phyloP scores from a whole-genome alignment of 2,329 filamentous ascomycete species.

The Aspergillus luchuensis region DNA sequence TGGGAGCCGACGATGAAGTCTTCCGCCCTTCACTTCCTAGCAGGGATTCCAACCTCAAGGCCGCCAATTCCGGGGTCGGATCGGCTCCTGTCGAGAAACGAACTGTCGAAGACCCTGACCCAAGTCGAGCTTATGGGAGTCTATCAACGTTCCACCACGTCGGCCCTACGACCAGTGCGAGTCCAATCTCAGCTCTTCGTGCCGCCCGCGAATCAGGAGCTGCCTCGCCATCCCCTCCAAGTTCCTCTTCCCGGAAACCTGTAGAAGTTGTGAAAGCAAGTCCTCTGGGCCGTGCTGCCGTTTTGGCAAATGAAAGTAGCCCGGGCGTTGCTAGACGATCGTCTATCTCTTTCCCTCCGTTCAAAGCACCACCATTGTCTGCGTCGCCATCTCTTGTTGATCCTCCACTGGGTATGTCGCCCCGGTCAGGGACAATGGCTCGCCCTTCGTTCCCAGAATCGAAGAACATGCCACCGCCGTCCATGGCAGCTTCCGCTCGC shows the following conservation, averaged over 20 bases:
- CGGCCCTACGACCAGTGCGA: constrained; percentile 74
- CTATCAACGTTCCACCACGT: constrained; percentile 83
- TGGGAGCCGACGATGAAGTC: constrained; percentile 85
- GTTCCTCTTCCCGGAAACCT: constrained; percentile 54
- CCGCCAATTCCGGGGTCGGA: constrained; percentile 59
- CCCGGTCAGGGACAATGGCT: constrained; percentile 49
- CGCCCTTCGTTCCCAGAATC: constrained; percentile 46
- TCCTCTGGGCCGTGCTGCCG: constrained; percentile 34
- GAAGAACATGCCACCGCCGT: constrained; percentile 41
- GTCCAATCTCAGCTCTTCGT: constrained; percentile 80
- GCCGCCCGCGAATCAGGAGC: constrained; percentile 61
- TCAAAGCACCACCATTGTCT: constrained; percentile 94
- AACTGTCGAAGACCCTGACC: constrained; percentile 56
- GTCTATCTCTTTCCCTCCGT: constrained; percentile 89
- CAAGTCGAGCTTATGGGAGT: constrained; percentile 83
- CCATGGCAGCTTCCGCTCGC: constrained; percentile 41
- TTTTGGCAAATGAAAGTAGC: constrained; percentile 52
- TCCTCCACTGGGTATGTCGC: constrained; percentile 54
- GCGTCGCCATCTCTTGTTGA: constrained; percentile 70
- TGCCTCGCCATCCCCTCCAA: constrained; percentile 53
- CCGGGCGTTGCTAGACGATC: constrained; percentile 64
- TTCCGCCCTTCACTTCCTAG: constrained; percentile 76
- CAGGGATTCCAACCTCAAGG: constrained; percentile 42
- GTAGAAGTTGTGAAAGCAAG: constrained; percentile 41
- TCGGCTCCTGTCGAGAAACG: constrained; percentile 70